Conservation (phyloP, 768 basidiomycete genomes). For the Podaxis sp. region DNA sequence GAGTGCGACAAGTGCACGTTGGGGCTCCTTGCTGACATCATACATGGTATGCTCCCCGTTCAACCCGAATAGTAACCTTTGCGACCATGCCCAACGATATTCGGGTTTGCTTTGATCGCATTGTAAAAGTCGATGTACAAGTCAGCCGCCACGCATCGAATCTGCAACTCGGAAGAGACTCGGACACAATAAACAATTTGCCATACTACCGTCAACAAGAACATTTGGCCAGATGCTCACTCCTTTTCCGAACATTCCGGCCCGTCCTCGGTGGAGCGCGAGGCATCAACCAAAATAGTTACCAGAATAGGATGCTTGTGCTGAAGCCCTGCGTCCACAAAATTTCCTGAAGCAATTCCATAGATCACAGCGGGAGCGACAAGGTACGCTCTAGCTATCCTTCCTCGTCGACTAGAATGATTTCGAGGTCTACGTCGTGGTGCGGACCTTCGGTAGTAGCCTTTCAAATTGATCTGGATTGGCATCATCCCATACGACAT, state of each 20-base stretch:
- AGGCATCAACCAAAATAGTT: slow-evolving; percentile 36
- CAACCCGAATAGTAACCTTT: slow-evolving; percentile 45
- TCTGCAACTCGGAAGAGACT: background rate
- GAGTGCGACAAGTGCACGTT: slow-evolving; percentile 30
- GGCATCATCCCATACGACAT: slow-evolving; percentile 45
- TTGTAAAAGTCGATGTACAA: slow-evolving; percentile 40
- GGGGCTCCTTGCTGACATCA: slow-evolving; percentile 33
- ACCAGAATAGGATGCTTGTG: slow-evolving; percentile 49
- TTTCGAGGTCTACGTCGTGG: slow-evolving; percentile 42
- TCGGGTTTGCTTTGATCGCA: slow-evolving; percentile 19
- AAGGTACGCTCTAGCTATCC: slow-evolving; percentile 52
- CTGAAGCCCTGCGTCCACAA: slow-evolving; percentile 46
- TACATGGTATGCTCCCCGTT: slow-evolving; percentile 42
- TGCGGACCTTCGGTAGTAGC: slow-evolving; percentile 41
- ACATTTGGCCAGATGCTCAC: slow-evolving; percentile 53
- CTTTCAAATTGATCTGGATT: slow-evolving; percentile 39
- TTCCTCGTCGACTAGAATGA: slow-evolving; percentile 44
- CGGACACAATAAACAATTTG: background rate
- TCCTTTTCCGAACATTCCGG: slow-evolving; percentile 48
- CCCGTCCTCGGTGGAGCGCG: slow-evolving; percentile 38
- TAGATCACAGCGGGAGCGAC: slow-evolving; percentile 52
- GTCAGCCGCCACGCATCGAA: slow-evolving; percentile 32
- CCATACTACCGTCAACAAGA: slow-evolving; percentile 46
- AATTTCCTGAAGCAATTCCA: slow-evolving; percentile 39
- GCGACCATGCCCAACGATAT: slow-evolving; percentile 35